Evolutionary conservation across 768 basidiomycete species (phyloP).

Genomic region (Leccinum sublutescens): DNA sequence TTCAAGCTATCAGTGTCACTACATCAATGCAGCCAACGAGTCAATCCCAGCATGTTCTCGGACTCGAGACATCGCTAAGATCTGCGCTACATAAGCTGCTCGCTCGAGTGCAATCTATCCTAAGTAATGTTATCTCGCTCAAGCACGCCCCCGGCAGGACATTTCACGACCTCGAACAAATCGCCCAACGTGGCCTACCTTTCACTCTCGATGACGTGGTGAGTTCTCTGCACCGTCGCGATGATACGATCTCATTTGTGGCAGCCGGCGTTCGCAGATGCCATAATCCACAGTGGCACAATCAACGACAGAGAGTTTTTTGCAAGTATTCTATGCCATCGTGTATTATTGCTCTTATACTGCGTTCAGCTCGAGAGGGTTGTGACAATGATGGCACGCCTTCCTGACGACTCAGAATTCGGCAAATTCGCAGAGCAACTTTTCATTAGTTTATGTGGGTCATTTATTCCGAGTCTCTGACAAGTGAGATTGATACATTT

Average conservation of each 20-base stretch:
- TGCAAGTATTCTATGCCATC: conserved; percentile 36
- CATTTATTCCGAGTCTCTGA: not conserved
- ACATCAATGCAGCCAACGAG: too few relatives aligned
- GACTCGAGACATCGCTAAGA: not conserved
- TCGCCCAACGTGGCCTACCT: conserved; percentile 28
- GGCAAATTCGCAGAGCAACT: conserved; percentile 43
- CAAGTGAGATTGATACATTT: not conserved
- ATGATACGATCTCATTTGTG: not conserved
- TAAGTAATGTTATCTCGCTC: not conserved
- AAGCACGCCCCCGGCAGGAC: conserved; percentile 8
- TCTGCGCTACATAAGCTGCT: conserved; percentile 14
- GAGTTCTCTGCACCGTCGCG: conserved; percentile 2
- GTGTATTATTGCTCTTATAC: conserved; percentile 5
- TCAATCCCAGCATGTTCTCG: too few relatives aligned
- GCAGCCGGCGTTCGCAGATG: conserved; percentile 51
- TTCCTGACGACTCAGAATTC: conserved; percentile 32
- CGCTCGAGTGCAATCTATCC: conserved; percentile 7
- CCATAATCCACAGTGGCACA: conserved; percentile 41
- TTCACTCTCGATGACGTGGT: conserved; percentile 30
- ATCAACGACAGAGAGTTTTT: conserved; percentile 61
- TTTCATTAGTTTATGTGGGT: conserved; percentile 58
- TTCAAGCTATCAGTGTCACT: too few relatives aligned
- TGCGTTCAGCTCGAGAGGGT: conserved; percentile 58
- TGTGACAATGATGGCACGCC: conserved; percentile 59
- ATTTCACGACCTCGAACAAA: conserved; percentile 30